Conservation (phyloP, 768 basidiomycete species). For the Agrocybe chaxingu region DNA sequence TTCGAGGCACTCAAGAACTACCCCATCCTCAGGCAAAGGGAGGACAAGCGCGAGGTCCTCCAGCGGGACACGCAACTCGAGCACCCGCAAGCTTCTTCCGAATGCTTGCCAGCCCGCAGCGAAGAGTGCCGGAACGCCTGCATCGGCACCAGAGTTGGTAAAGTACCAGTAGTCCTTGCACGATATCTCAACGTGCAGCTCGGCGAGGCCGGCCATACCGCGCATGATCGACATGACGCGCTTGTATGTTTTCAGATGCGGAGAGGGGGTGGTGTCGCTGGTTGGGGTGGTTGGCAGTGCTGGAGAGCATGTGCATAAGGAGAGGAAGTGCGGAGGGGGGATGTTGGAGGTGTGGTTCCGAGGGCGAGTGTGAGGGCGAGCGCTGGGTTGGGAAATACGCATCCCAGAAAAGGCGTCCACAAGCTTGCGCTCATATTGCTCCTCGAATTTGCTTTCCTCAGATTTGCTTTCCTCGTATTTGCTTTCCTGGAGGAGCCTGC, state of each 20-base stretch:
- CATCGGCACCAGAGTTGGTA: background rate
- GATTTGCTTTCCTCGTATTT: background rate
- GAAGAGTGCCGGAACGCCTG: conserved; percentile 3
- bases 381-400: background rate
- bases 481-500: conserved; percentile 4
- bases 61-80: conserved; percentile 19
- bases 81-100: conserved; percentile 11
- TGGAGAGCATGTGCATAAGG: too few species aligned
- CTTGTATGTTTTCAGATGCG: too few species aligned
- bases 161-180: conserved; percentile 7
- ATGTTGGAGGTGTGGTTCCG: too few species aligned
- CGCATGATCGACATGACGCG: too few species aligned
- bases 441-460: background rate
- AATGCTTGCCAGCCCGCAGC: conserved; percentile 18
- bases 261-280: too few species aligned
- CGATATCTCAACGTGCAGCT: conserved; percentile 1
- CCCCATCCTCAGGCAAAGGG: background rate
- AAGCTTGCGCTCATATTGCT: background rate
- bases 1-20: conserved; percentile 15
- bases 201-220: too few species aligned
- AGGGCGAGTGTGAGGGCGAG: too few species aligned
- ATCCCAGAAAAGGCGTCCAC: background rate
- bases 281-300: too few species aligned
- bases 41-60: conserved; percentile 16
- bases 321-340: too few species aligned